Evolutionary conservation across 1,284 basidiomycete genomes (phyloP).

Genomic region (Anthracocystis setariae): DNA sequence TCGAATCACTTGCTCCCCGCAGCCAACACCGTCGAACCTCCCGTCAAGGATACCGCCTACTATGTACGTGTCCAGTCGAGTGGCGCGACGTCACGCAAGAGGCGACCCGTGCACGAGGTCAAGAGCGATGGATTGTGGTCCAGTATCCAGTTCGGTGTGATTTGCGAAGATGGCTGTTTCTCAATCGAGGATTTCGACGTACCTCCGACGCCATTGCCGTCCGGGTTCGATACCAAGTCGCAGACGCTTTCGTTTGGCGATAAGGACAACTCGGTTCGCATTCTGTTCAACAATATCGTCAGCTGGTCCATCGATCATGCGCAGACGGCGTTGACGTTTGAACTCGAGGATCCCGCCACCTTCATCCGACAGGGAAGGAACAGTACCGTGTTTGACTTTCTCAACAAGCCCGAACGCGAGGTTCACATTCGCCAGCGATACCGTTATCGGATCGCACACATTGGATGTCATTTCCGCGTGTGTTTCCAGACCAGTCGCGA

Average conservation of each 20-base stretch:
- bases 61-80: constrained; percentile 1
- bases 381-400: constrained; percentile 27
- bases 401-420: constrained; percentile 4
- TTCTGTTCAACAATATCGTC: constrained; percentile 40
- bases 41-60: background rate
- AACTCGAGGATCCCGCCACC: constrained; percentile 37
- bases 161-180: constrained; percentile 37
- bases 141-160: constrained; percentile 32
- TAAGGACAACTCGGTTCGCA: constrained; percentile 25
- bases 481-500: constrained; percentile 18
- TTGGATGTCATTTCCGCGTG: constrained; percentile 28
- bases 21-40: too few relatives aligned
- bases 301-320: constrained; percentile 30
- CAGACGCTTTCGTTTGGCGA: constrained; percentile 29
- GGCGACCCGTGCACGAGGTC: background rate
- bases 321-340: constrained; percentile 22
- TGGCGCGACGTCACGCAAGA: background rate
- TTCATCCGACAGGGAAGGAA: constrained; percentile 31
- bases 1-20: too few relatives aligned
- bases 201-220: constrained; percentile 8
- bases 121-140: constrained; percentile 15
- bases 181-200: constrained; percentile 35
- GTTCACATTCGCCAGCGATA: constrained; percentile 9
- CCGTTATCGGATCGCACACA: constrained; percentile 15
- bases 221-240: constrained; percentile 20